phyloP scores from a whole-genome alignment of 192 early-diverging fungal species.

The Powellomyces hirtus region DNA sequence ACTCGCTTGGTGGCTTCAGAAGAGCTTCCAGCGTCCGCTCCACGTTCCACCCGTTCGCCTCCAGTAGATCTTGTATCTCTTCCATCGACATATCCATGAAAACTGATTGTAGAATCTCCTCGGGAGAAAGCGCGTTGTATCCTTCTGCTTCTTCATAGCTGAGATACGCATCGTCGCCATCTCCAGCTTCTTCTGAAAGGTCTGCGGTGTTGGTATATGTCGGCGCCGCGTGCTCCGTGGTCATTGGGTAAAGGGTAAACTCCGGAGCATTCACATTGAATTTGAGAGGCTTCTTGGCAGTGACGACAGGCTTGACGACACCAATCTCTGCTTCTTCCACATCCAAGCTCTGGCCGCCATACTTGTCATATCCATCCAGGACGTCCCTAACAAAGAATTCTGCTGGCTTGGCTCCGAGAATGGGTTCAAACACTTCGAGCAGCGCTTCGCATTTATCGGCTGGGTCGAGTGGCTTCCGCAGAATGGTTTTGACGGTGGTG shows the following conservation, averaged over 20 bases:
- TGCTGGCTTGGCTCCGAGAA: background rate
- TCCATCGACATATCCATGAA: slow-evolving; percentile 32
- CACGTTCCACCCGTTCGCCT: slow-evolving; percentile 27
- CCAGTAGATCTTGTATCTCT: slow-evolving; percentile 17
- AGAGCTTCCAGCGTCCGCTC: slow-evolving; percentile 29
- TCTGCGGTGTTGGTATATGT: background rate
- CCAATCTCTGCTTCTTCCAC: background rate
- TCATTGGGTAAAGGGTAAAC: background rate
- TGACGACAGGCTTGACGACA: background rate
- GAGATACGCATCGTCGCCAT: slow-evolving; percentile 13
- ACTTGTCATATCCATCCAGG: background rate
- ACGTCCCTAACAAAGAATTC: slow-evolving; percentile 5
- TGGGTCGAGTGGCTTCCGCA: background rate
- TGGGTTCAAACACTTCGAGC: background rate
- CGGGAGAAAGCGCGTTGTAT: slow-evolving; percentile 31
- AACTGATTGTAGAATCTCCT: slow-evolving; percentile 30
- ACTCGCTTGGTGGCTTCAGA: slow-evolving; percentile 5
- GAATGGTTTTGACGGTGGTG: background rate
- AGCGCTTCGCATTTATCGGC: slow-evolving; percentile 16
- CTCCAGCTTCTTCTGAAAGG: background rate
- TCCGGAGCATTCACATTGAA: background rate
- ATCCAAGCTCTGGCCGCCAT: background rate
- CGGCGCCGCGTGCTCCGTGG: background rate
- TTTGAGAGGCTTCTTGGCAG: background rate
- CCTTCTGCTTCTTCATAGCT: slow-evolving; percentile 24